Conservation (phyloP, 192 early-diverging fungal genomes). For the Coemansia sp. region DNA sequence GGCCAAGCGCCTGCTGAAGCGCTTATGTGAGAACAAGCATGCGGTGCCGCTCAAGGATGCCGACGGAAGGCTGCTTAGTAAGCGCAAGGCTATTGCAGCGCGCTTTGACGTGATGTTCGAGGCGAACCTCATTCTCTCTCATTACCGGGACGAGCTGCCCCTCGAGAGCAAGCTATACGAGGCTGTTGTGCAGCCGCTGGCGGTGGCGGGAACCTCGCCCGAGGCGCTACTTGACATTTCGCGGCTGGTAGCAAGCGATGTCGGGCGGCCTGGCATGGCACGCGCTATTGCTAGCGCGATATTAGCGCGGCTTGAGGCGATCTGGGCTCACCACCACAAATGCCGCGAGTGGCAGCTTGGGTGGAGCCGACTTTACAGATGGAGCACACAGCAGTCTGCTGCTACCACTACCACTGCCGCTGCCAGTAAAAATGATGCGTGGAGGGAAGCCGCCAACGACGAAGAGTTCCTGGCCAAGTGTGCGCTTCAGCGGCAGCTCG, state of each 20-base stretch:
- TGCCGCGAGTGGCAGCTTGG: constrained; percentile 33
- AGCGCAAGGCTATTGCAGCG: constrained; percentile 25
- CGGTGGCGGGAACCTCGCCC: constrained; percentile 30
- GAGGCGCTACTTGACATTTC: constrained; percentile 27
- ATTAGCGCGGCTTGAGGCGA: constrained; percentile 24
- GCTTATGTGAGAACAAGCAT: constrained; percentile 2
- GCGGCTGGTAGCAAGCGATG: constrained; percentile 7
- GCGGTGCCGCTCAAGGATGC: neutral
- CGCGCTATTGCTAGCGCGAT: constrained; percentile 16
- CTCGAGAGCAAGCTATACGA: constrained; percentile 15
- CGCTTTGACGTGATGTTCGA: constrained; percentile 19
- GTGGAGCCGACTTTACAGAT: constrained; percentile 29
- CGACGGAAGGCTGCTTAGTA: neutral
- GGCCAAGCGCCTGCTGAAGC: constrained; percentile 6
- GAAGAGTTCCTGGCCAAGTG: neutral
- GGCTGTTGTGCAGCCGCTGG: constrained; percentile 31
- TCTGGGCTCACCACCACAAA: constrained; percentile 34
- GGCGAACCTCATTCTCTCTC: neutral
- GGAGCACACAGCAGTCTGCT: no score
- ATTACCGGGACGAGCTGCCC: neutral
- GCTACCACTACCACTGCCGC: no score
- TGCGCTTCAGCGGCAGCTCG: constrained; percentile 9
- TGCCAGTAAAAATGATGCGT: no score
- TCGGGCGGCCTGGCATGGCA: constrained; percentile 16
- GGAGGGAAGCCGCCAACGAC: neutral